Evolutionary conservation across 768 basidiomycete species (phyloP).

Genomic region (Infundibulicybe gibba): DNA sequence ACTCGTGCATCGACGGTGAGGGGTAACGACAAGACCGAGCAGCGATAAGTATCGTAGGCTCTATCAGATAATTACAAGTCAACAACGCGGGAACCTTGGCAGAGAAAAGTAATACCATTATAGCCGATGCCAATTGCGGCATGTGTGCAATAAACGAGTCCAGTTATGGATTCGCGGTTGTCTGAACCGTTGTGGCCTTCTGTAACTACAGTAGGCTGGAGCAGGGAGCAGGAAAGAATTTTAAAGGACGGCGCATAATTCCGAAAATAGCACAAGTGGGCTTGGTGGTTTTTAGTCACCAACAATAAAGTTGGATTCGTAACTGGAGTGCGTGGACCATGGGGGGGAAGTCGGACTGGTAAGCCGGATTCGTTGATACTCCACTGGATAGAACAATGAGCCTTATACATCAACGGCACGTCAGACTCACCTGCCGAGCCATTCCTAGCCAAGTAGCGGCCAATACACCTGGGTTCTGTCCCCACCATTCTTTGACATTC

Average conservation of each 20-base stretch:
- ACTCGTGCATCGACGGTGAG: constrained; percentile 11
- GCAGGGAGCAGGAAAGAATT: constrained; percentile 46
- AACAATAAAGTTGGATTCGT: constrained; percentile 55
- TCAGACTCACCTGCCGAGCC: constrained; percentile 51
- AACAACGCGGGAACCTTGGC: not conserved
- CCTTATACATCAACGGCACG: no score
- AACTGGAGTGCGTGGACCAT: constrained; percentile 53
- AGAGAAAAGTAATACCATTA: constrained; percentile 36
- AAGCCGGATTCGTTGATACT: constrained; percentile 34
- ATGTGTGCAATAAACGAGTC: constrained; percentile 32
- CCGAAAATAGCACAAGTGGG: constrained; percentile 53
- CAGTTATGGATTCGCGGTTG: no score
- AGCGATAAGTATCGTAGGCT: constrained; percentile 57
- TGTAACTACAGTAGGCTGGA: constrained; percentile 28
- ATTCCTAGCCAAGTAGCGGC: constrained; percentile 57
- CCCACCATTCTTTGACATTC: constrained; percentile 55
- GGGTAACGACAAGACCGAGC: constrained; percentile 56
- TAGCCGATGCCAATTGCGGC: constrained; percentile 62
- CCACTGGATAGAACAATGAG: constrained; percentile 41
- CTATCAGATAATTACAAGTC: constrained; percentile 21
- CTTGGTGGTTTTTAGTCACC: constrained; percentile 59
- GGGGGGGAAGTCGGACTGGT: constrained; percentile 50
- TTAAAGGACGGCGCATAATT: constrained; percentile 39
- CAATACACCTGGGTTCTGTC: constrained; percentile 54
- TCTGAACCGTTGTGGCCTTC: constrained; percentile 26